phyloP scores from a whole-genome alignment of 2,329 filamentous ascomycete species.

The Colletotrichum navitas region DNA sequence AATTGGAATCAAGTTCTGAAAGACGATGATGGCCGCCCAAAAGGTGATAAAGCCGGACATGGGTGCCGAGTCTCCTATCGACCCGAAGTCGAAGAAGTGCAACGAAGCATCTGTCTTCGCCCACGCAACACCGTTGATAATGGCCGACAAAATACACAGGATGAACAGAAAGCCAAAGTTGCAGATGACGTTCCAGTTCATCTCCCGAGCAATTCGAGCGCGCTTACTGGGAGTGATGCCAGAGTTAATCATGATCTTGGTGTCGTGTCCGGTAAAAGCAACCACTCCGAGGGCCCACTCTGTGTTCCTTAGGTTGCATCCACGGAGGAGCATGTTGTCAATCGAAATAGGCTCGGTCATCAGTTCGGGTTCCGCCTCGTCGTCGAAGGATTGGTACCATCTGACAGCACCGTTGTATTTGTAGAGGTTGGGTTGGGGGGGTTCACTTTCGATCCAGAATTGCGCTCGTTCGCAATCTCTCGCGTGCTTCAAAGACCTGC shows the following conservation, averaged over 20 bases:
- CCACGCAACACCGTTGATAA: conserved; percentile 90
- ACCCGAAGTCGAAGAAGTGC: conserved; percentile 86
- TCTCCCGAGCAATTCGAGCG: conserved; percentile 87
- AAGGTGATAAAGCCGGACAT: conserved; percentile 96
- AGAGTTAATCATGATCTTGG: conserved; percentile 99
- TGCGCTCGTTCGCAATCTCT: conserved; percentile 91
- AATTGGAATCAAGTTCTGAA: conserved; percentile 98
- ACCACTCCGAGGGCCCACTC: conserved; percentile 96
- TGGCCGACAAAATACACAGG: conserved; percentile 89
- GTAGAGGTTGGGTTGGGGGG: conserved; percentile 93
- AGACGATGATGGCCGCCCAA: conserved; percentile 93
- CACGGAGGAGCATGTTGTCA: conserved; percentile 94
- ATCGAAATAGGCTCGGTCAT: conserved; percentile 96
- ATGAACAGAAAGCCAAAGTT: conserved; percentile 91
- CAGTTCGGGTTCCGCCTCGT: conserved; percentile 72
- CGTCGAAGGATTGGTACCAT: conserved; percentile 82
- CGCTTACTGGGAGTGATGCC: conserved; percentile 96
- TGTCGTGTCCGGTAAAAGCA: conserved; percentile 93
- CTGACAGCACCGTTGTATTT: conserved; percentile 91
- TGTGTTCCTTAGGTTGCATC: conserved; percentile 93
- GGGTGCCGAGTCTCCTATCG: conserved; percentile 79
- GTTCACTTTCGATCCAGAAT: conserved; percentile 90
- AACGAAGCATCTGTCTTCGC: conserved; percentile 79
- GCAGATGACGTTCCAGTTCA: conserved; percentile 98
- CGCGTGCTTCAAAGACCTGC: conserved; percentile 85